Percentiles rank a stretch among this genome's conserved stretches.
Conservation (phyloP, 208 protist species). For the Trypanosoma melophagium region DNA sequence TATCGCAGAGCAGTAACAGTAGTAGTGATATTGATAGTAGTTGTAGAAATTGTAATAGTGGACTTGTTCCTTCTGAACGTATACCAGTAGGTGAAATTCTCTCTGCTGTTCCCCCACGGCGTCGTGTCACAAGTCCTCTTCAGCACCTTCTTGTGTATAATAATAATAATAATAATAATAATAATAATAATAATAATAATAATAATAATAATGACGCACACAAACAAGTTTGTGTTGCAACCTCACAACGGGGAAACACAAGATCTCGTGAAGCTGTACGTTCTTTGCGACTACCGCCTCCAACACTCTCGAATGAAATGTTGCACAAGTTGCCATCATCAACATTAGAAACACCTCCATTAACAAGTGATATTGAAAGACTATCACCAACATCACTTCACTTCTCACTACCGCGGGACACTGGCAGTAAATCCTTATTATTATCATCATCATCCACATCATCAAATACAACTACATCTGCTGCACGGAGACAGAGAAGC, state of each 20-base stretch:
- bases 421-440: constrained; percentile 2
- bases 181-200: neutral
- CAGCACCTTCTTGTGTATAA: constrained; percentile 22
- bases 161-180: constrained; percentile 1
- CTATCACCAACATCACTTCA: constrained; percentile 11
- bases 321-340: neutral
- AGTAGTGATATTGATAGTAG: neutral
- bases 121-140: constrained; percentile 14
- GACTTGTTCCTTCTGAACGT: neutral
- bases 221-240: neutral
- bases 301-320: neutral
- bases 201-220: neutral
- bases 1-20: neutral
- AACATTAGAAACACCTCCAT: neutral
- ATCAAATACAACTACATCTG: neutral
- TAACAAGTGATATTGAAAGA: neutral
- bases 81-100: neutral
- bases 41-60: no score
- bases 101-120: constrained; percentile 4
- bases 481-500: neutral
- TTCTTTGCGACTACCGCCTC: neutral
- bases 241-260: no score
- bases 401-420: constrained; percentile 20
- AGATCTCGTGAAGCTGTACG: no score
- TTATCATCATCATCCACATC: constrained; percentile 4